phyloP scores from a whole-genome alignment of 2,329 filamentous ascomycete genomes.

The Fusarium zealandicum region DNA sequence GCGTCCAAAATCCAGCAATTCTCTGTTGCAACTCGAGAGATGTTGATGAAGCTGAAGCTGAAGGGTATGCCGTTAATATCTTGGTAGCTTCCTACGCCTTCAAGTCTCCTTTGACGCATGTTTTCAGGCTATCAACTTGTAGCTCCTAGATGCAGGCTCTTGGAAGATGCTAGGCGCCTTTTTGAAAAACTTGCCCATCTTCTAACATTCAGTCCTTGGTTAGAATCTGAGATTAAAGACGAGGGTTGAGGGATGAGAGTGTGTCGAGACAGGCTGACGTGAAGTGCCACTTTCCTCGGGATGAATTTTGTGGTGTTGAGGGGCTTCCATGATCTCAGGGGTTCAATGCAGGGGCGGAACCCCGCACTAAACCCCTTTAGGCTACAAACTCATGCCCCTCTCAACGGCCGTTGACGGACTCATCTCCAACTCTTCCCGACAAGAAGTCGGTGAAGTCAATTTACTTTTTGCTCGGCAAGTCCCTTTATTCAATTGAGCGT shows the following conservation, averaged over 20 bases:
- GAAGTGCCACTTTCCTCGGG: too few relatives aligned
- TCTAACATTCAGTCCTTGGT: too few relatives aligned
- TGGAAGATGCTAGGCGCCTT: too few relatives aligned
- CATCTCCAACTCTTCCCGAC: slow-evolving; percentile 41
- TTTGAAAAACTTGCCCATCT: too few relatives aligned
- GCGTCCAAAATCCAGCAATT: slow-evolving; percentile 11
- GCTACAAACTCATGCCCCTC: slow-evolving; percentile 20
- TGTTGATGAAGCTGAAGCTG: background rate
- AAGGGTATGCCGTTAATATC: background rate
- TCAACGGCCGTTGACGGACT: slow-evolving; percentile 17
- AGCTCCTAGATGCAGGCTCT: background rate
- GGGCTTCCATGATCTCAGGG: slow-evolving; percentile 27
- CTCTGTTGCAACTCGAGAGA: slow-evolving; percentile 18
- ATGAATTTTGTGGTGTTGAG: slow-evolving; percentile 27
- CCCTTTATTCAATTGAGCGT: slow-evolving; percentile 8
- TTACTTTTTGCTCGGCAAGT: slow-evolving; percentile 6
- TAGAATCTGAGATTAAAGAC: too few relatives aligned
- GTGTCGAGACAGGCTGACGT: too few relatives aligned
- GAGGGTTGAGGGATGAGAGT: too few relatives aligned
- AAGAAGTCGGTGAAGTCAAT: slow-evolving; percentile 41
- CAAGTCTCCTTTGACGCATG: slow-evolving; percentile 6
- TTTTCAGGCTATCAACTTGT: slow-evolving; percentile 1
- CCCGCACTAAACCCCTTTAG: slow-evolving; percentile 40
- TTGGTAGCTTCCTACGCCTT: background rate
- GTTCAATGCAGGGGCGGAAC: slow-evolving; percentile 32